Base-by-base conservation (phyloP, 2,329 filamentous ascomycete genomes). In the Colletotrichum scovillei region DNA sequence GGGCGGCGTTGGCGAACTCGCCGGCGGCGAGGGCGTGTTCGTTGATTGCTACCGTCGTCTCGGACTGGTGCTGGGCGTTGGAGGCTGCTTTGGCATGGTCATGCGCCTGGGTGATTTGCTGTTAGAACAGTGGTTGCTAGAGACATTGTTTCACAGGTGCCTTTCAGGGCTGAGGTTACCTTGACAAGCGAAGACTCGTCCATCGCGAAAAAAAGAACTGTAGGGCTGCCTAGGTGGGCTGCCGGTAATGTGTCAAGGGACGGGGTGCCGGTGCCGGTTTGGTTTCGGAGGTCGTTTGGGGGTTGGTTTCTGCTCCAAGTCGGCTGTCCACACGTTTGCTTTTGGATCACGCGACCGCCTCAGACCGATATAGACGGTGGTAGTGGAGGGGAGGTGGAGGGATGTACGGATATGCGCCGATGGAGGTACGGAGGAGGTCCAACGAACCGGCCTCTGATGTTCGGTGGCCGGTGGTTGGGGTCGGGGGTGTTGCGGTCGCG, bases 21-120 rank as follows among this genome's bases (percentile, higher is more conserved):
- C 92, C 92, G 2, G 97, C 96, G 49, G 97, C 97, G 70, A 94
- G 88, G 66, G 95, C 92, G 83, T 98, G 96, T 82, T 98, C 94
- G 79, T 93, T 93, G 79, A 95, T 93, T 75, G 96, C 96, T 60
- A 94, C 92, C 7, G 92, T 93, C 69, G 94, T 94, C 80, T 97
- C 92, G 68, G 87, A 88, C 58, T 93, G 92, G 79, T 95, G 91
- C 28, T 88, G 92, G 68, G 95, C 94, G 28, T 92, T 88, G 28
- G 94, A 92, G 56, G 96, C 95, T 79, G 94, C 95, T 78, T 92
- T 92, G 63, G 95, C 95, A 84, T 98, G 95, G 77, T 96, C 93
- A 83, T 98, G 94, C 75, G 95, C 96, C 91, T 96, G 77, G 4
- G 5, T 12, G 26, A n/a, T 5, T 8, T 28, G 26, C 14, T 9